phyloP scores from a whole-genome alignment of 495 filamentous ascomycete genomes.

The Penicillium antarcticum region DNA sequence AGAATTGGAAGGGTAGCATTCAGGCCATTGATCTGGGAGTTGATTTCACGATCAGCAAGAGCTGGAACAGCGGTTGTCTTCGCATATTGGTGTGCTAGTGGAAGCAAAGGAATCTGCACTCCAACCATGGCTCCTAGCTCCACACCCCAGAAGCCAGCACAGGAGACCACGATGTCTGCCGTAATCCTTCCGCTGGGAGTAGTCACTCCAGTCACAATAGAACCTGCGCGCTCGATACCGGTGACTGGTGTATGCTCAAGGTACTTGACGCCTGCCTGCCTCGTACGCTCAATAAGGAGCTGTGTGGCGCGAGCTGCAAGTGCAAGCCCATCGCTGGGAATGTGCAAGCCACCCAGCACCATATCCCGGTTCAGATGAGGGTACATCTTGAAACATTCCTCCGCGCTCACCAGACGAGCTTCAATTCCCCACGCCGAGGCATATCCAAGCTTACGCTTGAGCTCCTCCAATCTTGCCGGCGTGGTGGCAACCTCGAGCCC shows the following conservation, averaged over 20 bases:
- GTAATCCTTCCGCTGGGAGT: constrained; percentile 36
- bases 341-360: constrained; percentile 46
- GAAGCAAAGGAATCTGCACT: constrained; percentile 45
- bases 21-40: constrained; percentile 29
- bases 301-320: constrained; percentile 48
- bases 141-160: constrained; percentile 54
- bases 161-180: constrained; percentile 49
- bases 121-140: constrained; percentile 50
- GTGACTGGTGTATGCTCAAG: constrained; percentile 43
- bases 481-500: constrained; percentile 51
- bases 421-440: constrained; percentile 47
- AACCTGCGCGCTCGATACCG: constrained; percentile 31
- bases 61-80: constrained; percentile 42
- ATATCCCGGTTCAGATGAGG: constrained; percentile 42
- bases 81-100: constrained; percentile 51
- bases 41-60: constrained; percentile 27
- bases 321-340: constrained; percentile 49
- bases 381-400: constrained; percentile 42
- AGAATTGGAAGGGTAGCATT: constrained; percentile 46
- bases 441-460: constrained; percentile 52
- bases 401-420: constrained; percentile 34
- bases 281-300: constrained; percentile 45
- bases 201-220: constrained; percentile 42
- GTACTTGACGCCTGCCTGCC: constrained; percentile 45
- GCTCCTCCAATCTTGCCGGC: constrained; percentile 42